Percentiles rank a stretch among this genome's conserved stretches.
These are phyloP conservation scores for Metschnikowia matae DNA, from an alignment of 805 yeast species.

Conservation along the genomic window DNA sequence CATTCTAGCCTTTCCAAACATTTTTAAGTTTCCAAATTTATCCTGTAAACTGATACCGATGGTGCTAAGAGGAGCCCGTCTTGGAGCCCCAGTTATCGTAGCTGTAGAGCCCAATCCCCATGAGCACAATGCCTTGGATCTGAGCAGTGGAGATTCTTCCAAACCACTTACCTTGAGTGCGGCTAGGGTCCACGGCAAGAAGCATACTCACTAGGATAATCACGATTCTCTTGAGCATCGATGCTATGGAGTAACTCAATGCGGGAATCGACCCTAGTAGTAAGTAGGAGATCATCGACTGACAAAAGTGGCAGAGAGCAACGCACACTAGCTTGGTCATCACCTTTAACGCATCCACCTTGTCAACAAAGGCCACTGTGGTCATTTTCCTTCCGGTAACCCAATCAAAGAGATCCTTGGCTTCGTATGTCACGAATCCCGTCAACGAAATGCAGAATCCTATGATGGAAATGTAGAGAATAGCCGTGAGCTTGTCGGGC, in stretches of 20 bases:
- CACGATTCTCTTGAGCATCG: constrained; percentile 83
- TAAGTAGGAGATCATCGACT: constrained; percentile 77
- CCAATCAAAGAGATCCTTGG: constrained; percentile 24
- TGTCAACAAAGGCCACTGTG: constrained; percentile 14
- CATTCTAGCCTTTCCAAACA: constrained; percentile 45
- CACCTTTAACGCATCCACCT: constrained; percentile 25
- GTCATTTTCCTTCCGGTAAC: not conserved
- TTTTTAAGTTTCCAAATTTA: not conserved
- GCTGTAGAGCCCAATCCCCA: constrained; percentile 54
- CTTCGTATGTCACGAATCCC: constrained; percentile 66
- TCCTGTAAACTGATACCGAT: not conserved
- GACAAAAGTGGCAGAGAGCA: constrained; percentile 75
- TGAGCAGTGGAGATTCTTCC: constrained; percentile 44
- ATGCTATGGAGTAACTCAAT: constrained; percentile 80
- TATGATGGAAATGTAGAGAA: constrained; percentile 70
- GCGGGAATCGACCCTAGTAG: constrained; percentile 78
- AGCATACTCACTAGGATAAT: constrained; percentile 72
- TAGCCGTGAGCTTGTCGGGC: constrained; percentile 77
- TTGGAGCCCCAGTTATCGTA: constrained; percentile 61
- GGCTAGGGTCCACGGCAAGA: constrained; percentile 43
- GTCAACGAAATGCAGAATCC: constrained; percentile 73
- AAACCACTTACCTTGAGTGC: constrained; percentile 21
- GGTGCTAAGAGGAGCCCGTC: not conserved
- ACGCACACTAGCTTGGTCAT: constrained; percentile 53
- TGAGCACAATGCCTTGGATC: constrained; percentile 44